Evolutionary conservation across 2,329 filamentous ascomycete genomes (phyloP).

Genomic region (Pseudocercospora eumusae): DNA sequence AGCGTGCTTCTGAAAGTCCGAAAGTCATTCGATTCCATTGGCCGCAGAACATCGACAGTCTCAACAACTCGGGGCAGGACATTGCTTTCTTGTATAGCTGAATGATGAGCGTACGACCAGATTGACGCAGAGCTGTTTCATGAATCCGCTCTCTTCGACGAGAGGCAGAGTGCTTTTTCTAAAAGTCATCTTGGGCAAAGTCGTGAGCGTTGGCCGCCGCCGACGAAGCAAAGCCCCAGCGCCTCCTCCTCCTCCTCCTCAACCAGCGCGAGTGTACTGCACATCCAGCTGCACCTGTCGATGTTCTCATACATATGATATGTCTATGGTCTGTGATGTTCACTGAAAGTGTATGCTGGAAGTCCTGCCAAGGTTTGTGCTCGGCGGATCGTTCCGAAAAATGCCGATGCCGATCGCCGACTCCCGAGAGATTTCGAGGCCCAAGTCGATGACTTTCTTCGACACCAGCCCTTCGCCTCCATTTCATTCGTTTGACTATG

Average conservation of each 20-base stretch:
- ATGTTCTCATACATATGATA: too few relatives aligned
- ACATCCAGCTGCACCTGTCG: neutral
- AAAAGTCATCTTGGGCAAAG: neutral
- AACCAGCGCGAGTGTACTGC: too few relatives aligned
- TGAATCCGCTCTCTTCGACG: neutral
- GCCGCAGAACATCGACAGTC: neutral
- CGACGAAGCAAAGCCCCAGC: neutral
- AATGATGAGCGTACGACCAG: neutral
- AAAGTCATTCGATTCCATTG: neutral
- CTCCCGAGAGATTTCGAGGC: constrained; percentile 25
- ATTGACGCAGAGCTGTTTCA: neutral
- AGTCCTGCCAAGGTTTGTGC: neutral
- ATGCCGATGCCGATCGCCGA: constrained; percentile 2
- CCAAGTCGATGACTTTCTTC: constrained; percentile 16
- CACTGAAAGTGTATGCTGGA: neutral
- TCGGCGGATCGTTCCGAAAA: neutral
- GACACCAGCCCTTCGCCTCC: constrained; percentile 8
- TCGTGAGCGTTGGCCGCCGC: too few relatives aligned
- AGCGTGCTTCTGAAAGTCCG: neutral
- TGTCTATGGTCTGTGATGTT: too few relatives aligned
- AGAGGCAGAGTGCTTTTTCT: neutral
- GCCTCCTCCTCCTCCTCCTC: too few relatives aligned
- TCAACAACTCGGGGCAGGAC: neutral
- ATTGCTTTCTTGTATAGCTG: neutral
- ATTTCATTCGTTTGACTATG: constrained; percentile 41